Evolutionary conservation across 441 rosid species (phyloP), one percentile per base, ranked within the genome.

Genomic region (Biscutella auriculata): DNA sequence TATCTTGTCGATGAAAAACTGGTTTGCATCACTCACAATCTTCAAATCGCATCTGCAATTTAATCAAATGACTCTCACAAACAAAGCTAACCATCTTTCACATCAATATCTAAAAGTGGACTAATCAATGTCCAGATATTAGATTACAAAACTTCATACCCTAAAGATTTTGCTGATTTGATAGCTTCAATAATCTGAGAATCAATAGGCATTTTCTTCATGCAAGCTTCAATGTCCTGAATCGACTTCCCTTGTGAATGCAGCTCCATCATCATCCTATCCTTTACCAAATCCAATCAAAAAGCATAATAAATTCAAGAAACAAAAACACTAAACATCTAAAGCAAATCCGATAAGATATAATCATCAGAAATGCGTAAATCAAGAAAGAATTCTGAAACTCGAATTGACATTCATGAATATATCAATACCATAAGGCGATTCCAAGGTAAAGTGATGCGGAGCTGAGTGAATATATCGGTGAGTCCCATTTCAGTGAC

Each of bases 181-280:
- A 87, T 83, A 43, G 85, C 84, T 37, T 76, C 69, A 34, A 68
- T 50, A 3, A 78, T 53, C 9, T 56, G 69, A 5, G 85, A 73
- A 67, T 80, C 78, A 46, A 83, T 21, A 0, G 82, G 94, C 49
- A 67, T 76, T 49, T 44, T 67, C 29, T 8, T 72, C 68, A 91
- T 68, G 64, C 95, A 91, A 45, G 73, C 71, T 37, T 70, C 77
- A 54, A 91, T 81, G 50, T 87, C 96, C 14, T 62, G 63, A 26
- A 66, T 65, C 4, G 85, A 72, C 67, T 72, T 85, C 34, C 90
- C 97, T 70, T 62, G 88, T 13, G 76, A 75, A 46, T 87, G 85
- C 37, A 91, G 75, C 79, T 91, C 96, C 72, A 6, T 49, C 97
- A 91, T 85, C 96, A 91, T 81, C 76, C 88, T 81, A 72, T 87